Percentiles rank a stretch among this genome's conserved stretches.
Evolutionary conservation across 768 basidiomycete genomes (phyloP).

Genomic region (Kwoniella heveanensis): DNA sequence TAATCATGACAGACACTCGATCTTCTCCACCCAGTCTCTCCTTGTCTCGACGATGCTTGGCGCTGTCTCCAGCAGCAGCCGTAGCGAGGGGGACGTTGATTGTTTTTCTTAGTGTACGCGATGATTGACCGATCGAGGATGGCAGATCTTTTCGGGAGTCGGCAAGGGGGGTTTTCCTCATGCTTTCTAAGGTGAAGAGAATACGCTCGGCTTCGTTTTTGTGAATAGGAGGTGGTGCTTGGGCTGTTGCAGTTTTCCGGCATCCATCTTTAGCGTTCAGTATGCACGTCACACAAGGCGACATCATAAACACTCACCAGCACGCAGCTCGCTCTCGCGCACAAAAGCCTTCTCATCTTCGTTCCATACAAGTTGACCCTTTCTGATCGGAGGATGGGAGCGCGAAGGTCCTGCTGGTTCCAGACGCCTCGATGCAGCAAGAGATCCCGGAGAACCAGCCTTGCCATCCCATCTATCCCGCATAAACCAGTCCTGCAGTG

Average conservation of each 20-base stretch:
- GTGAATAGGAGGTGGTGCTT: constrained; percentile 29
- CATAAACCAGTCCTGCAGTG: constrained; percentile 49
- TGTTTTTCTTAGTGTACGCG: constrained; percentile 41
- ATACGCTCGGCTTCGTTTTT: constrained; percentile 50
- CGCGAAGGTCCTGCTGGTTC: constrained; percentile 31
- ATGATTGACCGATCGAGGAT: constrained; percentile 40
- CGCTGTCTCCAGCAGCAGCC: constrained; percentile 43
- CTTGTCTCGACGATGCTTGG: constrained; percentile 34
- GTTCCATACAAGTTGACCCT: constrained; percentile 48
- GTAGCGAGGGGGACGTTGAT: constrained; percentile 50
- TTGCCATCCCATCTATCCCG: constrained; percentile 40
- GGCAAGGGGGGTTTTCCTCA: constrained; percentile 45
- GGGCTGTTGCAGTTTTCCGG: constrained; percentile 13
- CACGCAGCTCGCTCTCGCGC: constrained; percentile 39
- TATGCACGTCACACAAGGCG: background rate
- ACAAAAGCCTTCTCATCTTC: constrained; percentile 47
- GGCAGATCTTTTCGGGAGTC: constrained; percentile 35
- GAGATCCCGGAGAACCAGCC: constrained; percentile 32
- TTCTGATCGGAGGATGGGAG: constrained; percentile 34
- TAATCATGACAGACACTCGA: constrained; percentile 49
- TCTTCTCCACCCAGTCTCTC: constrained; percentile 37
- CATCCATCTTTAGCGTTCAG: background rate
- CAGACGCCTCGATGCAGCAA: constrained; percentile 30
- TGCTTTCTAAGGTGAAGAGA: constrained; percentile 44
- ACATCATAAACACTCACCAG: constrained; percentile 21